Conservation (phyloP, 345 rosid species). For the Gossypium sturtianum region DNA sequence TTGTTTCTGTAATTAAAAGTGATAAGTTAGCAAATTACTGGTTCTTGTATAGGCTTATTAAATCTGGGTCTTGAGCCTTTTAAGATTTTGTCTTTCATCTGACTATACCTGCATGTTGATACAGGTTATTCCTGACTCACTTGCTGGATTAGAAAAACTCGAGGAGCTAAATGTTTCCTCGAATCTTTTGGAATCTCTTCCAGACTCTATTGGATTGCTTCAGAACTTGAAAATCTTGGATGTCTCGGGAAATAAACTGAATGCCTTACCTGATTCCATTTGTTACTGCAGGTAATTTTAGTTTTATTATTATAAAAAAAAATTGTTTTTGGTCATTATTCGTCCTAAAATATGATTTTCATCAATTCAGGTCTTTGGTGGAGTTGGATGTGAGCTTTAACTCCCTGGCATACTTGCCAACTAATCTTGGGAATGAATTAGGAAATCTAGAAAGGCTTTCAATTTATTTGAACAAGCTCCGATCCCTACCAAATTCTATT, state of each 20-base stretch:
- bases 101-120: slow-evolving; percentile 14
- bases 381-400: slow-evolving; percentile 89
- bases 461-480: slow-evolving; percentile 66
- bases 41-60: neutral
- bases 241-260: slow-evolving; percentile 72
- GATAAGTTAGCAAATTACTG: neutral
- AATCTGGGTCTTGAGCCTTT: neutral
- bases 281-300: slow-evolving; percentile 63
- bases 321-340: neutral
- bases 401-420: slow-evolving; percentile 57
- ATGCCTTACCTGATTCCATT: slow-evolving; percentile 63
- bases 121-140: slow-evolving; percentile 84
- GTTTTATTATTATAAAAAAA: slow-evolving; percentile 1
- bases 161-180: slow-evolving; percentile 75
- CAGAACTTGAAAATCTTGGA: slow-evolving; percentile 58
- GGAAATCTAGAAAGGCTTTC: slow-evolving; percentile 58
- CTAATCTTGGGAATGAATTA: slow-evolving; percentile 69
- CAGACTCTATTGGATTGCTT: slow-evolving; percentile 80
- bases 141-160: slow-evolving; percentile 69
- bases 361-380: slow-evolving; percentile 56
- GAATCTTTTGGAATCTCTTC: slow-evolving; percentile 62
- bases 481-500: slow-evolving; percentile 59
- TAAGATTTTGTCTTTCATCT: slow-evolving; percentile 2
- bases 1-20: slow-evolving; percentile 2
- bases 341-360: slow-evolving; percentile 3